A percentile compares a stretch with the other conserved stretches of the same genome.
Conservation (phyloP, 2,329 filamentous ascomycete species). For the Colletotrichum abscissum region DNA sequence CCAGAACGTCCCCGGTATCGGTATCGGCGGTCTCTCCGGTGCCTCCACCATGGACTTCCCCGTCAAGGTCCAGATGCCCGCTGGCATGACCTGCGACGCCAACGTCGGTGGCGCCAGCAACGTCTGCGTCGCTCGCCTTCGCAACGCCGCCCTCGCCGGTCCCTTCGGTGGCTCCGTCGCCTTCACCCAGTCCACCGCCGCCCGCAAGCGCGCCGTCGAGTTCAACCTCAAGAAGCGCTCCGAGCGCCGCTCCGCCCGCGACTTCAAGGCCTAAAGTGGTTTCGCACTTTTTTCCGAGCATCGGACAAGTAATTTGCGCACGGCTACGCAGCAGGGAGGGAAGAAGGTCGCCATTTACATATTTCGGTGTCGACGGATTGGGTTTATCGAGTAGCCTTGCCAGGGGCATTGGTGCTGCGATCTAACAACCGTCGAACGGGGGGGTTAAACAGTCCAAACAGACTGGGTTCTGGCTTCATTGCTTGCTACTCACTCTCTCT, state of each 20-base stretch:
- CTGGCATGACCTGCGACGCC: constrained; percentile 73
- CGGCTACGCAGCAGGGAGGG: constrained; percentile 1
- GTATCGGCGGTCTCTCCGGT: constrained; percentile 65
- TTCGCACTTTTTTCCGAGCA: constrained; percentile 3
- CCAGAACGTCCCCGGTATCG: constrained; percentile 70
- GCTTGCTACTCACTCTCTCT: neutral
- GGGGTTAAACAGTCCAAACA: neutral
- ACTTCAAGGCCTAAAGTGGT: constrained; percentile 28
- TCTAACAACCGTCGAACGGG: neutral
- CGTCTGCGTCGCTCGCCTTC: constrained; percentile 73
- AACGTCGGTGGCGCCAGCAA: constrained; percentile 67
- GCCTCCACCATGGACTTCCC: constrained; percentile 73
- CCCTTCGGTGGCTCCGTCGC: constrained; percentile 75
- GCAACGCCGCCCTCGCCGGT: constrained; percentile 70
- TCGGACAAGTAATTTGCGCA: constrained; percentile 9
- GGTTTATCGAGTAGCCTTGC: neutral
- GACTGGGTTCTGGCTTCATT: neutral
- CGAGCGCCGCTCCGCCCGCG: constrained; percentile 38
- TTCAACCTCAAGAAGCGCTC: constrained; percentile 55
- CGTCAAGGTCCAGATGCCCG: constrained; percentile 72
- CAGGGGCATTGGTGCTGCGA: constrained; percentile 5
- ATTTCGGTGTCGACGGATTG: neutral
- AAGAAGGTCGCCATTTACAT: neutral
- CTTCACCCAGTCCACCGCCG: constrained; percentile 69
- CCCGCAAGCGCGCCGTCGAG: constrained; percentile 72